Percentiles rank a stretch among this genome's conserved stretches.
Evolutionary conservation across 2,329 filamentous ascomycete species (phyloP).

Genomic region (Tolypocladium tropicale): DNA sequence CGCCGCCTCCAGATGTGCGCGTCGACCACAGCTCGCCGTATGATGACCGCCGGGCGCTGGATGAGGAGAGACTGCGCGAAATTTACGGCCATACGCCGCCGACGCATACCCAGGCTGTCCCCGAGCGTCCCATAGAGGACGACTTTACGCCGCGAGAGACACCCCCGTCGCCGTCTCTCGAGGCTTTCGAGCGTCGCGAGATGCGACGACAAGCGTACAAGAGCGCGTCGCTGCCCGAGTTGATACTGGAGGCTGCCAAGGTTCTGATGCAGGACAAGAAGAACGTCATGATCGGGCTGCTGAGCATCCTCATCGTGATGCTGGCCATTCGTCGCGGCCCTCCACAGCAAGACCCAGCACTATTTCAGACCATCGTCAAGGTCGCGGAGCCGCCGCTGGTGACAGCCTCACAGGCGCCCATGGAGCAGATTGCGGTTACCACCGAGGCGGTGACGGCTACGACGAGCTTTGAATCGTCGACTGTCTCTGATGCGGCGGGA

Average conservation of each 20-base stretch:
- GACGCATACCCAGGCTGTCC: conserved; percentile 5
- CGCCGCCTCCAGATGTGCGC: conserved; percentile 7
- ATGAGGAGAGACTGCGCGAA: conserved; percentile 43
- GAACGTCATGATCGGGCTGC: conserved; percentile 45
- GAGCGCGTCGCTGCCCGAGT: conserved; percentile 39
- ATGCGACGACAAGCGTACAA: conserved; percentile 21
- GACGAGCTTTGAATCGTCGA: background rate
- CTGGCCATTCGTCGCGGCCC: conserved; percentile 30
- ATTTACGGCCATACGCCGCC: conserved; percentile 35
- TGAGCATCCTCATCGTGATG: conserved; percentile 43
- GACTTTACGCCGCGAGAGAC: conserved; percentile 6
- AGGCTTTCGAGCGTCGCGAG: conserved; percentile 19
- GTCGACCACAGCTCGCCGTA: conserved; percentile 6
- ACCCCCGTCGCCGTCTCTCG: conserved; percentile 9
- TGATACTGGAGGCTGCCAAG: conserved; percentile 42
- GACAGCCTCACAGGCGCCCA: background rate
- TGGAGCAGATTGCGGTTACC: background rate
- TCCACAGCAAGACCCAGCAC: conserved; percentile 11
- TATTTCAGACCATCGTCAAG: conserved; percentile 15
- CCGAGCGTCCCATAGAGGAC: conserved; percentile 4
- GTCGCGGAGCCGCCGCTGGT: background rate
- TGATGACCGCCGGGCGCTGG: conserved; percentile 27
- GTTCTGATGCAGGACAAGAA: conserved; percentile 47
- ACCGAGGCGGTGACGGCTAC: background rate
- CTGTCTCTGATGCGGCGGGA: background rate